Conservation (phyloP, 73 alveolate genomes). For the Diophrys appendiculata region DNA sequence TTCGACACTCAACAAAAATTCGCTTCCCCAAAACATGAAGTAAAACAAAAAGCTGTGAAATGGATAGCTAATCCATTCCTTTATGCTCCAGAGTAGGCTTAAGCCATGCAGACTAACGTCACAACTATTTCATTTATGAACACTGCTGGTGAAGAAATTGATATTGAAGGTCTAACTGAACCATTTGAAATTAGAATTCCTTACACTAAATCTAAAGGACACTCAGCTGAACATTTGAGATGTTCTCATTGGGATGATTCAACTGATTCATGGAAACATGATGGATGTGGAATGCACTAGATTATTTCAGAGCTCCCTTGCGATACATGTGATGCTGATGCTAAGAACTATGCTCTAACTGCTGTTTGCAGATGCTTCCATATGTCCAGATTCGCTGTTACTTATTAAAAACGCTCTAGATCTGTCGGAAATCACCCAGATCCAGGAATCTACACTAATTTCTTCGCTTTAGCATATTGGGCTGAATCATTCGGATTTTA, state of each 20-base stretch:
- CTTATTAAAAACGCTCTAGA: background rate
- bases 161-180: background rate
- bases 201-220: background rate
- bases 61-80: conserved; percentile 31
- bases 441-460: conserved; percentile 39
- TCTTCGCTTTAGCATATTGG: conserved; percentile 52
- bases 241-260: background rate
- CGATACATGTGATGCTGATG: conserved; percentile 16
- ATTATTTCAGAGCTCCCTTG: conserved; percentile 14
- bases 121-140: conserved; percentile 25
- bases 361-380: conserved; percentile 14
- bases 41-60: conserved; percentile 20
- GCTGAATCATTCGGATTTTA: conserved; percentile 37
- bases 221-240: background rate
- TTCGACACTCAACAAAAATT: conserved; percentile 10
- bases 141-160: conserved; percentile 4
- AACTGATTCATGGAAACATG: too few species aligned
- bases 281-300: conserved; percentile 9
- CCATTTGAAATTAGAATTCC: conserved; percentile 2
- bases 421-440: conserved; percentile 5
- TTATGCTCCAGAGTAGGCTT: conserved; percentile 3
- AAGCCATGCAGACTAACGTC: conserved; percentile 28
- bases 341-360: conserved; percentile 23
- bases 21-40: conserved; percentile 32
- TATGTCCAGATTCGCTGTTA: conserved; percentile 26